These are phyloP conservation scores for Oryza australiensis DNA, from an alignment of 176 grass and related monocot species.

Conservation along the genomic window DNA sequence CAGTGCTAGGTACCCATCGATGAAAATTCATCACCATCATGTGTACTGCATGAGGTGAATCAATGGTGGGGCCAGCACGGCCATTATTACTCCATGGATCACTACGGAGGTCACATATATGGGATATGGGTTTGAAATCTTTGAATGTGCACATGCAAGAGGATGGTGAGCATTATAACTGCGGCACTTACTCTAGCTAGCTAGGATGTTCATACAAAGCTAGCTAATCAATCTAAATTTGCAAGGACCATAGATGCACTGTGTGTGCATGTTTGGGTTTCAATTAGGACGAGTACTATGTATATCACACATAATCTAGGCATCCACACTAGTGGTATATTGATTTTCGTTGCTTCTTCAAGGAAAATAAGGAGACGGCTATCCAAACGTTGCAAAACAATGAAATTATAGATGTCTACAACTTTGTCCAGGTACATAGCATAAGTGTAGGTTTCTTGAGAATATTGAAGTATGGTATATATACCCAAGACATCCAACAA, in stretches of 20 bases:
- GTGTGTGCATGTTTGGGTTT: not conserved
- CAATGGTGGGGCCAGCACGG: not conserved
- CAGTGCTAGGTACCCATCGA: not conserved
- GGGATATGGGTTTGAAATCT: not conserved
- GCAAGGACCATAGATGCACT: constrained; percentile 14
- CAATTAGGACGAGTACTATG: not conserved
- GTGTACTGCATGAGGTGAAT: constrained; percentile 28
- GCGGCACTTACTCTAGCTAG: not conserved
- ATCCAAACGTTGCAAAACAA: not conserved
- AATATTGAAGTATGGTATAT: not conserved
- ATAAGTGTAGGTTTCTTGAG: constrained; percentile 21
- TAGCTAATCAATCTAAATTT: constrained; percentile 13
- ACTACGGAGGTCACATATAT: not conserved
- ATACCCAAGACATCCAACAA: not conserved
- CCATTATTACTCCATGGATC: not conserved
- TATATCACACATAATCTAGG: constrained; percentile 11
- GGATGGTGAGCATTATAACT: constrained; percentile 42
- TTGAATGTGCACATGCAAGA: constrained; percentile 26
- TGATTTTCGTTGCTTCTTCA: constrained; percentile 15
- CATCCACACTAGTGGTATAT: not conserved
- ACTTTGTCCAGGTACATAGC: not conserved
- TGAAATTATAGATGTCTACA: not conserved
- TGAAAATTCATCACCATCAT: constrained; percentile 28
- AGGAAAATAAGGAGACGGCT: not conserved
- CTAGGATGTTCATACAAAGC: not conserved